phyloP scores from a whole-genome alignment of 2,329 filamentous ascomycete species.

The Furcasterigmium sp. region DNA sequence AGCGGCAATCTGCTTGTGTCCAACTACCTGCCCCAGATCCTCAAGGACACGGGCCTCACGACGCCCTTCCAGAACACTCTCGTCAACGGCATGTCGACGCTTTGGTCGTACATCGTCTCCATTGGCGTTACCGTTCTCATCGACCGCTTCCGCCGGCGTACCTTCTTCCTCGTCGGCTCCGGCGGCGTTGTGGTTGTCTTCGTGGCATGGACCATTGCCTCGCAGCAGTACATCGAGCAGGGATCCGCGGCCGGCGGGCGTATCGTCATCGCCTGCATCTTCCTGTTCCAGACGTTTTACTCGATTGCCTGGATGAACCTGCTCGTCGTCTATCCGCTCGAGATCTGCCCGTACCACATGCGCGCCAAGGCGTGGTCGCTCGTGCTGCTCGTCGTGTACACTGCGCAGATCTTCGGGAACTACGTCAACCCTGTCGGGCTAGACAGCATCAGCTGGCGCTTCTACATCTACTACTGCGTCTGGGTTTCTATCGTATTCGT shows the following conservation, averaged over 20 bases:
- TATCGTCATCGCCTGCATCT: conserved; percentile 34
- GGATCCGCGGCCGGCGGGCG: conserved; percentile 23
- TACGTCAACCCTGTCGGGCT: conserved; percentile 34
- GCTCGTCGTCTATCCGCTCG: conserved; percentile 35
- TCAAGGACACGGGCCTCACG: conserved; percentile 32
- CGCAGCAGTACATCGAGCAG: conserved; percentile 28
- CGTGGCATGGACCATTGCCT: conserved; percentile 32
- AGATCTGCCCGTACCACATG: conserved; percentile 35
- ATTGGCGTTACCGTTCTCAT: conserved; percentile 29
- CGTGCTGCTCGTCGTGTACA: conserved; percentile 32
- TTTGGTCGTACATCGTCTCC: conserved; percentile 37
- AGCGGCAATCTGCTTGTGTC: conserved; percentile 35
- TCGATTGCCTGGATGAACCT: conserved; percentile 32
- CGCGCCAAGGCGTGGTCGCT: conserved; percentile 35
- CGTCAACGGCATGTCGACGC: conserved; percentile 32
- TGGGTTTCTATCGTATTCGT: conserved; percentile 30
- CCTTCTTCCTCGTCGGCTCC: conserved; percentile 31
- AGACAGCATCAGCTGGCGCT: conserved; percentile 31
- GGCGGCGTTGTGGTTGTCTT: conserved; percentile 32
- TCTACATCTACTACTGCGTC: conserved; percentile 35
- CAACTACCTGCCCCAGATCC: conserved; percentile 32
- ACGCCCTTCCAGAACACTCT: conserved; percentile 31
- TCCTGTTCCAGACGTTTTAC: conserved; percentile 35
- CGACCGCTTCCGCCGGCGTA: conserved; percentile 28
- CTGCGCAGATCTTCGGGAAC: conserved; percentile 28